Conservation (phyloP, 2,329 filamentous ascomycete species). For the Scytalidium lignicola region DNA sequence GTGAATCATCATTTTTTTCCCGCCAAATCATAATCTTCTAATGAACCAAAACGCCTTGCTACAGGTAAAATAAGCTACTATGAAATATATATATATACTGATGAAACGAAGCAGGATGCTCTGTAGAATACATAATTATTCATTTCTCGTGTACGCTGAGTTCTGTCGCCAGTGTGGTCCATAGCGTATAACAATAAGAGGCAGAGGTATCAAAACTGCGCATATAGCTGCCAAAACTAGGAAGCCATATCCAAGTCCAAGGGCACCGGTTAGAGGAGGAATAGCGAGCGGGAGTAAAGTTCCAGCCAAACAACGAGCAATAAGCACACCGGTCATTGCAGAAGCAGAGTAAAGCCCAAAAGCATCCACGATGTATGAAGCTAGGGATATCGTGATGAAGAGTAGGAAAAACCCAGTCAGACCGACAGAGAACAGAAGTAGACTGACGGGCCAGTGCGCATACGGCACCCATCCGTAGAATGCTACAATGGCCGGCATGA, state of each 20-base stretch:
- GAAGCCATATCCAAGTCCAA: conserved; percentile 46
- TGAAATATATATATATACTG: too few species aligned
- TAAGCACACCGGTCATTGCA: conserved; percentile 52
- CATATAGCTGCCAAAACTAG: conserved; percentile 37
- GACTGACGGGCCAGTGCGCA: conserved; percentile 36
- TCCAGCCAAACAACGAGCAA: conserved; percentile 41
- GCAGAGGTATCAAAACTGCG: conserved; percentile 43
- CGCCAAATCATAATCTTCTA: too few species aligned
- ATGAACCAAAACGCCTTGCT: too few species aligned
- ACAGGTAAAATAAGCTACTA: too few species aligned
- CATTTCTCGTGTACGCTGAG: conserved; percentile 43
- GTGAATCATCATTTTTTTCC: too few species aligned
- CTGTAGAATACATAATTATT: conserved; percentile 16
- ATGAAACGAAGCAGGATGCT: too few species aligned
- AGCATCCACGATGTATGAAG: conserved; percentile 52
- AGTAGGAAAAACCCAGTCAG: conserved; percentile 34
- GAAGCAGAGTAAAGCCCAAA: conserved; percentile 51
- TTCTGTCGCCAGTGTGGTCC: conserved; percentile 46
- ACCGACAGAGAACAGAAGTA: conserved; percentile 33
- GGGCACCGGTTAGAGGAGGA: conserved; percentile 38
- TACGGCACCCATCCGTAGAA: conserved; percentile 46
- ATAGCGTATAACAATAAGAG: conserved; percentile 44
- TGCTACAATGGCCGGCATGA: conserved; percentile 39
- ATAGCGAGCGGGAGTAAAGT: conserved; percentile 51
- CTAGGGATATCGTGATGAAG: conserved; percentile 40